These are phyloP conservation scores for Sporobolomyces roseus DNA, from an alignment of 768 basidiomycete species.

Conservation along the genomic window DNA sequence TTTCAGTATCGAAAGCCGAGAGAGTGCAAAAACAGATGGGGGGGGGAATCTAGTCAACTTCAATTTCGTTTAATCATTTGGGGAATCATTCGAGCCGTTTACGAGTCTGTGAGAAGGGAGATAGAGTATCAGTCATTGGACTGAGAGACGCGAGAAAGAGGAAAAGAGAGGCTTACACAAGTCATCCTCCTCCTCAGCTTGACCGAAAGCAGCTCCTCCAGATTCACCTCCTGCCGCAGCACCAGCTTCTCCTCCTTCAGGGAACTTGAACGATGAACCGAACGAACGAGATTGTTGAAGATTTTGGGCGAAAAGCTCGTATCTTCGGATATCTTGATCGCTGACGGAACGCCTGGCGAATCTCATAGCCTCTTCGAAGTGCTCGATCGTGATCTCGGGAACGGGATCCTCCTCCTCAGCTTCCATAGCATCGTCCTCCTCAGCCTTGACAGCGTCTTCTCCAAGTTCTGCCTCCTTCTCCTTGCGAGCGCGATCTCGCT, in stretches of 20 bases:
- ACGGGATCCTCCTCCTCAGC: constrained; percentile 90
- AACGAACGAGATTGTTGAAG: constrained; percentile 86
- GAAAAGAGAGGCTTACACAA: constrained; percentile 12
- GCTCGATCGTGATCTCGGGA: constrained; percentile 59
- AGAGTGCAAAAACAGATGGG: too few relatives aligned
- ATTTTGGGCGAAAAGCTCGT: constrained; percentile 97
- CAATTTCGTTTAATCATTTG: too few relatives aligned
- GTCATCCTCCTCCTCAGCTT: constrained; percentile 43
- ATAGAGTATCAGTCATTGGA: too few relatives aligned
- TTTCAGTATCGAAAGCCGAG: too few relatives aligned
- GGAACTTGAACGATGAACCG: constrained; percentile 98
- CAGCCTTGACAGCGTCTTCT: constrained; percentile 71
- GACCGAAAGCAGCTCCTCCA: constrained; percentile 48
- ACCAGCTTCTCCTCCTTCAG: constrained; percentile 60
- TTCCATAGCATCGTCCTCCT: constrained; percentile 57
- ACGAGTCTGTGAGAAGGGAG: too few relatives aligned
- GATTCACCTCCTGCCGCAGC: constrained; percentile 38
- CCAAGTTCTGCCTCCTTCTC: constrained; percentile 71
- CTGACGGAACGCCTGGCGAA: constrained; percentile 87
- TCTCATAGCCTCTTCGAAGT: constrained; percentile 99
- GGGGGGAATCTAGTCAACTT: too few relatives aligned
- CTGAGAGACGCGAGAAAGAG: too few relatives aligned
- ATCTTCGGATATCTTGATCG: constrained; percentile 64
- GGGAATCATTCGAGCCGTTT: too few relatives aligned
- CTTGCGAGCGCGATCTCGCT: constrained; percentile 68